Evolutionary conservation across 2,329 filamentous ascomycete species (phyloP), one percentile per base, ranked within the genome.

Genomic region (Sclerotinia sclerotiorum): DNA sequence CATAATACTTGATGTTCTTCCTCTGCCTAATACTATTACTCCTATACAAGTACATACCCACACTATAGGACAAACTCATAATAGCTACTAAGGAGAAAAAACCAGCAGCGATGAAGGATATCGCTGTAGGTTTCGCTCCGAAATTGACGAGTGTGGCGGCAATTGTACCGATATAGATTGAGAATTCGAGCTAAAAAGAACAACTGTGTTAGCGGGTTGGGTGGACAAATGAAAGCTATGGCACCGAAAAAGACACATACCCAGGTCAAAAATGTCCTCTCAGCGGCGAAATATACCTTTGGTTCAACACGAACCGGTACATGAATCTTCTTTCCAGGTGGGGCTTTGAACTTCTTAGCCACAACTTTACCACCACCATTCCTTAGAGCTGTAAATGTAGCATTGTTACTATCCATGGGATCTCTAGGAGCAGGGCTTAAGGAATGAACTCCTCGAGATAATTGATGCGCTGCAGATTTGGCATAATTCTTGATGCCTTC

Each of bases 201-300:
- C 6, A 27, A n/a, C 17, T 11, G 6, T 35, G 44, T 68, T 68
- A 68, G 32, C 35, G 13, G 39, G 19, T 35, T 35, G 44, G 3
- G n/a, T 6, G 11, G 15, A 27, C 8, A 24, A 19, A 5, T 7
- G 17, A 35, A 48, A 8, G 49, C 21, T 17, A 69, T 77, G 65
- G 68, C 35, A 56, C 65, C 8, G 55, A n/a, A 24, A 68, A 17
- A 57, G 42, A 7, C 21, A 76, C 87, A 82, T 81, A 91, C 89
- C 93, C 95, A 99, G 71, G 93, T 92, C 68, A 99, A 85, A 81
- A 97, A 99, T 0, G 95, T 99, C 72, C 95, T 88, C 80, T 99
- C 95, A 0, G 93, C 94, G 29, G 95, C 95, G 78, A 99, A 97
- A 79, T 93, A 97, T 63, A 99, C 95, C 81, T 99, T 99, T 46